Base-by-base conservation (phyloP, 1,284 basidiomycete genomes). In the Athelia sp. region DNA sequence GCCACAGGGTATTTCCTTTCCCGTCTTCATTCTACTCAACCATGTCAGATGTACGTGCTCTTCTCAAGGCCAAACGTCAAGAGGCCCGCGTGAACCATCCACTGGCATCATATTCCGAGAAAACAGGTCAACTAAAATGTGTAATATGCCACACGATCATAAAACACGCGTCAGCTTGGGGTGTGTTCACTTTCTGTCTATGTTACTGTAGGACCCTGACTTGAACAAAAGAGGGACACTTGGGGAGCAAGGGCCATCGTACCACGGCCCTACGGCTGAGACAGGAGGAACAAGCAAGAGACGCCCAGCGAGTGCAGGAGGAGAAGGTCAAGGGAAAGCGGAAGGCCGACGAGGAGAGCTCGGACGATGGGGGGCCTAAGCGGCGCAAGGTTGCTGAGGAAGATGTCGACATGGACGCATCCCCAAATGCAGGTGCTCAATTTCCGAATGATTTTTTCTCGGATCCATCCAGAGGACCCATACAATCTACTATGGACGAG, bases 361-460 rank as follows among this genome's bases (percentile, higher is more conserved):
- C 22, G 40, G 38, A 61, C 50, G 63, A 64, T 13, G 56, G 54
- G 21, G 63, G 63, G 44, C 35, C 58, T 47, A 75, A 76, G 56
- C 74, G 68, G 54, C 65, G 62, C 40, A 62, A 64, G 53, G 54
- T 69, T 6, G 54, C 57, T 29, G 47, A 45, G 10, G 58, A 57
- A 50, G 24, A 44, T 26, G 21, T 56, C 19, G 54, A 53, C 15
- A 38, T 50, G 4, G 52, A 51, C 29, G 46, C n/a, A 17, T 31
- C 32, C 18, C 53, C 53, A 14, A 43, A 45, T 18, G 47, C 58
- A 35, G 48, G 52, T 18, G 55, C 51, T 18, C 68, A 62, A 1
- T 79, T 89, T 46, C 89, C 88, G 2, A 61, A 69, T 2, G 81
- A 86, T 63, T 92, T 92, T 72, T 92, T 91, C 70, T 89, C 89